phyloP scores from a whole-genome alignment of 1,284 basidiomycete species.

The Macrocybe sp. region DNA sequence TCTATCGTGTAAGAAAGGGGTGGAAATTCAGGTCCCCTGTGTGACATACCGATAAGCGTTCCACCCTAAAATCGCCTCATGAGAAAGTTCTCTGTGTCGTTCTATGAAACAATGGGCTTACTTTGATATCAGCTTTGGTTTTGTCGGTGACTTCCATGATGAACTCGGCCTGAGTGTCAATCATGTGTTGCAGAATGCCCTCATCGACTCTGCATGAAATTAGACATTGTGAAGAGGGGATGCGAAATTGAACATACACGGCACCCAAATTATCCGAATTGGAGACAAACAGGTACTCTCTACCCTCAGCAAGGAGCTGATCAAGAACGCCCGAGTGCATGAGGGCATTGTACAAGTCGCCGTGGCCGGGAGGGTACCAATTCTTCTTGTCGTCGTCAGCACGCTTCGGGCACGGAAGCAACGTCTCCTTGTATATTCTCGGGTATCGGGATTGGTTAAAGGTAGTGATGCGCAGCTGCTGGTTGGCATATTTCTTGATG shows the following conservation, averaged over 20 bases:
- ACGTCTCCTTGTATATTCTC: constrained; percentile 92
- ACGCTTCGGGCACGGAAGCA: constrained; percentile 85
- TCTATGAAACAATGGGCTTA: constrained; percentile 6
- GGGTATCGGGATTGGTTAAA: constrained; percentile 99
- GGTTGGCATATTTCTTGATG: constrained; percentile 99
- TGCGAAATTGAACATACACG: constrained; percentile 60
- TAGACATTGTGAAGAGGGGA: constrained; percentile 9
- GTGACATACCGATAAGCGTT: constrained; percentile 68
- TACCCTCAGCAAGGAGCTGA: constrained; percentile 91
- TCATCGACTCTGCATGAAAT: constrained; percentile 61
- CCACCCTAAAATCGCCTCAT: constrained; percentile 62
- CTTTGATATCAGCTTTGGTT: constrained; percentile 99
- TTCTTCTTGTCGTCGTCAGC: constrained; percentile 91
- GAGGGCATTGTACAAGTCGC: constrained; percentile 93
- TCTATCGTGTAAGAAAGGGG: background rate
- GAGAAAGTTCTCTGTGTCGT: background rate
- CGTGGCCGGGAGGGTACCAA: constrained; percentile 99
- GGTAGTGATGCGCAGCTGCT: constrained; percentile 91
- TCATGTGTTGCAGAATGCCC: constrained; percentile 87
- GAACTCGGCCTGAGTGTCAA: constrained; percentile 85
- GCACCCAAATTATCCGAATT: constrained; percentile 99
- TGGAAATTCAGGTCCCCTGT: constrained; percentile 1
- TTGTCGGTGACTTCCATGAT: constrained; percentile 99
- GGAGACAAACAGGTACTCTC: constrained; percentile 99
- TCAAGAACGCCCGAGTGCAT: constrained; percentile 96